Evolutionary conservation across 768 basidiomycete species (phyloP).

Genomic region (Tylopilus plumbeoviolaceoides): DNA sequence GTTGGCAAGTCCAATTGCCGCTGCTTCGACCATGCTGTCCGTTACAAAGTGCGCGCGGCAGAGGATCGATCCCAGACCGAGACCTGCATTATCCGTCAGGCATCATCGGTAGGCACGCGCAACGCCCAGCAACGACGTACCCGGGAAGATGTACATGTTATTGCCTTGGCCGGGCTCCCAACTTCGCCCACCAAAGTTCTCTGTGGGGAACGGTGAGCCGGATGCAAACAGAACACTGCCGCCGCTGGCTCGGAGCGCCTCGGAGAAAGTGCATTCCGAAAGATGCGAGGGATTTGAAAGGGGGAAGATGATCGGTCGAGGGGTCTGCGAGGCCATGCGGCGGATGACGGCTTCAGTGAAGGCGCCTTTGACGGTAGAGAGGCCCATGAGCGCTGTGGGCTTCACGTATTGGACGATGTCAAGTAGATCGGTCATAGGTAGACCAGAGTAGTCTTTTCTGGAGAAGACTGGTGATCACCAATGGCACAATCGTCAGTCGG

Average conservation of each 20-base stretch:
- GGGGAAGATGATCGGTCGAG: slow-evolving; percentile 87
- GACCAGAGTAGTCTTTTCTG: slow-evolving; percentile 72
- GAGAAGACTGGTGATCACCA: slow-evolving; percentile 62
- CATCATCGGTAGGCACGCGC: neutral
- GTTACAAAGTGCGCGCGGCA: slow-evolving; percentile 66
- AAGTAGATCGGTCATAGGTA: slow-evolving; percentile 67
- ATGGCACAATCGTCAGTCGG: neutral
- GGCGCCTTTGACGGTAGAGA: slow-evolving; percentile 84
- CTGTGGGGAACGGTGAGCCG: slow-evolving; percentile 78
- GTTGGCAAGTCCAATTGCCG: slow-evolving; percentile 74
- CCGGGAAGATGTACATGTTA: slow-evolving; percentile 87
- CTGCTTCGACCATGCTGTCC: slow-evolving; percentile 86
- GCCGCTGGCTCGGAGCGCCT: slow-evolving; percentile 66
- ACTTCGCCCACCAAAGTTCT: slow-evolving; percentile 49
- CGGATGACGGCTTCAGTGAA: slow-evolving; percentile 70
- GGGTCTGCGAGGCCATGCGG: slow-evolving; percentile 75
- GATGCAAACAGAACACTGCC: slow-evolving; percentile 83
- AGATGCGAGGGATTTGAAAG: slow-evolving; percentile 85
- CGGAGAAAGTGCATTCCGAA: slow-evolving; percentile 76
- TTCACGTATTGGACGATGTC: slow-evolving; percentile 78
- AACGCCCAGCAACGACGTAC: slow-evolving; percentile 28
- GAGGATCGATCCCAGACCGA: slow-evolving; percentile 74
- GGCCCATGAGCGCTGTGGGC: slow-evolving; percentile 85
- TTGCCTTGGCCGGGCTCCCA: slow-evolving; percentile 88
- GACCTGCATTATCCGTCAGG: slow-evolving; percentile 12